Evolutionary conservation across 805 yeast genomes (phyloP), one percentile per base, ranked within the genome.

Genomic region (Priceomyces melissophilus): DNA sequence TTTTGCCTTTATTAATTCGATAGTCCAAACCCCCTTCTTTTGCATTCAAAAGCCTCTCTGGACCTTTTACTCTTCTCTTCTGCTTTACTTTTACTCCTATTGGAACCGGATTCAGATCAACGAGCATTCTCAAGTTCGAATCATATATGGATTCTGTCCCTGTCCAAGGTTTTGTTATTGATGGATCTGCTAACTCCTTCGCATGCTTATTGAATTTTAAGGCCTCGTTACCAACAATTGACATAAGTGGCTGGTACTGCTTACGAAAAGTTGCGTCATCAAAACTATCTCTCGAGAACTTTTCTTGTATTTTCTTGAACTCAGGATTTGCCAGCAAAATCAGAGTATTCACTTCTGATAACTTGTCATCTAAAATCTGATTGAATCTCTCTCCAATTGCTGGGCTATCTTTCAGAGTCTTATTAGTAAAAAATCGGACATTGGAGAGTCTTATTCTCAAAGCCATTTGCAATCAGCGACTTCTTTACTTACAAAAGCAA

Each of bases 1-100:
- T 40, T 41, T 44, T 35, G 4, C 51, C 43, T 48, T 73, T 75
- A n/a, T 68, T 58, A 17, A 81, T 53, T 37, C 73, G 66, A 55
- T 86, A 87, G 52, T 85, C 90, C 27, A 84, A 50, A 2, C 83
- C 76, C 13, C 67, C 67, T 42, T 85, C 95, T 41, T 78, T 76
- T 0, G 93, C 96, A 30, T 58, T 62, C 20, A 72, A 63, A 3
- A 87, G 52, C 42, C 87, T 67, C 34, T 69, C 58, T 3, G 59
- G 49, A 3, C 60, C 57, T 1, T 55, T 48, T 20, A 50, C 32
- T 26, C 27, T 35, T 10, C 30, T 28, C 15, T 10, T 25, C 5
- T 8, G 30, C 20, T 29, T 30, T 3, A 23, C 13, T 15, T 30
- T 30, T 39, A 30, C 30, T 30, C 41, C 38, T 36, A 41, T 44